phyloP scores from a whole-genome alignment of 495 filamentous ascomycete species.

The Hypomontagnella submonticulosa region DNA sequence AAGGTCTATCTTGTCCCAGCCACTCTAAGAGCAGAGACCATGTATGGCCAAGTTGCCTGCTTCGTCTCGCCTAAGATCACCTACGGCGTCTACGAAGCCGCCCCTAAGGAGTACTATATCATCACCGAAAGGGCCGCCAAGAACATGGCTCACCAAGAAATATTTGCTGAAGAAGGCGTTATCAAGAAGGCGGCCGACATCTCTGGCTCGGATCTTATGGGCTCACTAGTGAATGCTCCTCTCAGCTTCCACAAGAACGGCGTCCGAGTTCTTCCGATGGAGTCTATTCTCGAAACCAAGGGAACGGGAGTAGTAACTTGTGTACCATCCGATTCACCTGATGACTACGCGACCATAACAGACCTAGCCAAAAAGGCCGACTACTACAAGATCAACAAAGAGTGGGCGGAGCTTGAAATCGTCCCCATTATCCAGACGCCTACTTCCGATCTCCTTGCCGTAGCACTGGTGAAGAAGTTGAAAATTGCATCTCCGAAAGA shows the following conservation, averaged over 20 bases:
- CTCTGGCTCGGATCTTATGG: slow-evolving; percentile 81
- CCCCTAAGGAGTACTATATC: slow-evolving; percentile 86
- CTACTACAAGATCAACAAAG: slow-evolving; percentile 95
- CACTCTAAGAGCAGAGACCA: slow-evolving; percentile 93
- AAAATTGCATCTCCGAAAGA: slow-evolving; percentile 99
- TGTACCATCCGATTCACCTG: slow-evolving; percentile 94
- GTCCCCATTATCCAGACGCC: slow-evolving; percentile 90
- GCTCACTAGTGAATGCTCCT: slow-evolving; percentile 86
- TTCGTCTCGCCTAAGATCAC: slow-evolving; percentile 91
- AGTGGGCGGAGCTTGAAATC: slow-evolving; percentile 93
- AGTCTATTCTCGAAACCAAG: slow-evolving; percentile 88
- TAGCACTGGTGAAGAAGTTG: slow-evolving; percentile 85
- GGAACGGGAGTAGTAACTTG: slow-evolving; percentile 96
- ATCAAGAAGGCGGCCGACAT: slow-evolving; percentile 79
- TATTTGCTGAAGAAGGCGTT: slow-evolving; percentile 78
- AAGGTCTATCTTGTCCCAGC: slow-evolving; percentile 91
- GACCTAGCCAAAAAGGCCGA: slow-evolving; percentile 97
- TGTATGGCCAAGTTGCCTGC: slow-evolving; percentile 97
- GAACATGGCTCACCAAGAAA: slow-evolving; percentile 96
- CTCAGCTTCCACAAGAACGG: slow-evolving; percentile 82
- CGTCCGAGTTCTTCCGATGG: slow-evolving; percentile 94
- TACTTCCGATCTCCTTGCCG: slow-evolving; percentile 82
- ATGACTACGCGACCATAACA: slow-evolving; percentile 89
- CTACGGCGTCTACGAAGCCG: slow-evolving; percentile 90
- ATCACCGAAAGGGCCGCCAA: slow-evolving; percentile 86